phyloP scores from a whole-genome alignment of 495 filamentous ascomycete genomes.

The Tuber umbilicatum region DNA sequence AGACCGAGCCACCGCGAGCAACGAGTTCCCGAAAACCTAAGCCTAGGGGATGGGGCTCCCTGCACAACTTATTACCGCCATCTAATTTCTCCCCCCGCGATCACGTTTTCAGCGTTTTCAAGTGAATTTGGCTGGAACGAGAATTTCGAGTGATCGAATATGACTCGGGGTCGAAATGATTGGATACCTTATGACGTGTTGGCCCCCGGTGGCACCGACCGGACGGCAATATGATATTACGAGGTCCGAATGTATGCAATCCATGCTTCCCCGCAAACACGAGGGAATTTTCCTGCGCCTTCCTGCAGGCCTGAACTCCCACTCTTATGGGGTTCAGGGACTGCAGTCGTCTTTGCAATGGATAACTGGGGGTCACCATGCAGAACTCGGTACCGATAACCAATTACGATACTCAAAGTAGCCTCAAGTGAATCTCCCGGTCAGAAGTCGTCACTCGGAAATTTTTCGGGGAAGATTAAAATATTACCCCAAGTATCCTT shows the following conservation, averaged over 20 bases:
- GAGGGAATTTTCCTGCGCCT: constrained; percentile 1
- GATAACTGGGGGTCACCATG: neutral
- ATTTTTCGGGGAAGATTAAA: neutral
- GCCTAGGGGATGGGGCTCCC: neutral
- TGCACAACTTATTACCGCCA: neutral
- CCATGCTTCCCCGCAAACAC: constrained; percentile 1
- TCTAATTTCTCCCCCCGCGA: neutral
- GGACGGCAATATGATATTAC: neutral
- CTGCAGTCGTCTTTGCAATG: neutral
- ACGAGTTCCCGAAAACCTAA: neutral
- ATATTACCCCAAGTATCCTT: neutral
- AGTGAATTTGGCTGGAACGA: neutral
- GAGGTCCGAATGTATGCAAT: neutral
- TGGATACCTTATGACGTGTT: neutral
- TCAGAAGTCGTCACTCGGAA: neutral
- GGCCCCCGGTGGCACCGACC: neutral
- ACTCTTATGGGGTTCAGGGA: neutral
- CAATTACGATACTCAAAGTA: neutral
- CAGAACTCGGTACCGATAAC: neutral
- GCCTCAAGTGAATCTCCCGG: neutral
- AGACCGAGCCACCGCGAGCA: neutral
- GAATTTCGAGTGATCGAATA: neutral
- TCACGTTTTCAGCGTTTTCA: neutral
- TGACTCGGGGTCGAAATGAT: neutral
- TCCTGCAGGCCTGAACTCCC: constrained; percentile 2